phyloP scores from a whole-genome alignment of 768 basidiomycete species.

The Lepiota brunneoincarnata region DNA sequence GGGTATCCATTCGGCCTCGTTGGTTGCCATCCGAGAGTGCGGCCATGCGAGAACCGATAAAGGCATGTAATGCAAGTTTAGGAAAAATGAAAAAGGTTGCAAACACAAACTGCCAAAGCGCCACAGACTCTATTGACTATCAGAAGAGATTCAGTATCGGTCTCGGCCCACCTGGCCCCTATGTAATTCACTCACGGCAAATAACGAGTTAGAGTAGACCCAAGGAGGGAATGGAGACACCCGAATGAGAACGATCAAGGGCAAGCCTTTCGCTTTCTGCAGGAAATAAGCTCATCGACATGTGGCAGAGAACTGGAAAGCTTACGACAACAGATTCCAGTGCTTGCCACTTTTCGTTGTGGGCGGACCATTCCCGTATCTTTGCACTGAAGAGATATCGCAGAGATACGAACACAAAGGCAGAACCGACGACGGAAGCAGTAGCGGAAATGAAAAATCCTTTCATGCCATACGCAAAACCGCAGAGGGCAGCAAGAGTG shows the following conservation, averaged over 20 bases:
- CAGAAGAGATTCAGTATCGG: slow-evolving; percentile 3
- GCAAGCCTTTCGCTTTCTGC: slow-evolving; percentile 72
- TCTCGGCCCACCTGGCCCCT: background rate
- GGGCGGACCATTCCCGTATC: slow-evolving; percentile 56
- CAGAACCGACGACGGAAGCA: slow-evolving; percentile 64
- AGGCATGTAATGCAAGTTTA: slow-evolving; percentile 68
- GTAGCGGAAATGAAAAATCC: slow-evolving; percentile 67
- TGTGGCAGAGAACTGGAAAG: slow-evolving; percentile 6
- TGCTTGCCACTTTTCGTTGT: slow-evolving; percentile 75
- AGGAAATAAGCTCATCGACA: background rate
- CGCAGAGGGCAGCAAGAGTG: slow-evolving; percentile 64
- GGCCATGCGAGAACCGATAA: slow-evolving; percentile 76
- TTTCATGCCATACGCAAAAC: slow-evolving; percentile 80
- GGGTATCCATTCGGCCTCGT: slow-evolving; percentile 71
- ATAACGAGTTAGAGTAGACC: slow-evolving; percentile 82
- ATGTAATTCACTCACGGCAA: slow-evolving; percentile 51
- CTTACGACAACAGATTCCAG: slow-evolving; percentile 73
- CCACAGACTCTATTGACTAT: slow-evolving; percentile 72
- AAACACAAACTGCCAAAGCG: slow-evolving; percentile 70
- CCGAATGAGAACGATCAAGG: slow-evolving; percentile 79
- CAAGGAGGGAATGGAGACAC: slow-evolving; percentile 84
- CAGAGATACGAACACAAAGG: slow-evolving; percentile 56
- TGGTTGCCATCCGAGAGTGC: slow-evolving; percentile 74
- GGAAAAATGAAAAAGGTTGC: slow-evolving; percentile 74
- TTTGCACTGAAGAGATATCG: slow-evolving; percentile 55